A percentile compares a stretch with the other conserved stretches of the same genome.
Conservation (phyloP, 2,329 filamentous ascomycete genomes). For the Fusarium sp. region DNA sequence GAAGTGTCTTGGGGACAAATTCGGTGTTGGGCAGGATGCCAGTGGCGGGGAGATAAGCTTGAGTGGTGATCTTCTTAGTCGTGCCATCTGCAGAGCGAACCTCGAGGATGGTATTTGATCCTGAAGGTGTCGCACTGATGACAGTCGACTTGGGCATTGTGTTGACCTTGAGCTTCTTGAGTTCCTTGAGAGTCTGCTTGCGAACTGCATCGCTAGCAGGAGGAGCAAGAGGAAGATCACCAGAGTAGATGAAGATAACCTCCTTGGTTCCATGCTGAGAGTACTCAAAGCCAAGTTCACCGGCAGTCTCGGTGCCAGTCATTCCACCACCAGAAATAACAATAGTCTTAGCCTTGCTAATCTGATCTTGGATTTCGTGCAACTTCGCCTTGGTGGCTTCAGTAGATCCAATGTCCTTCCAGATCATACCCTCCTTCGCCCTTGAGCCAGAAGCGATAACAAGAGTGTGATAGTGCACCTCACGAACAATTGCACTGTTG, state of each 20-base stretch:
- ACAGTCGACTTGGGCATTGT: slow-evolving; percentile 57
- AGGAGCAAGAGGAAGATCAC: slow-evolving; percentile 55
- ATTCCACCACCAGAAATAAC: slow-evolving; percentile 65
- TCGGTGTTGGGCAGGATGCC: slow-evolving; percentile 60
- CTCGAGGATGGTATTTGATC: slow-evolving; percentile 51
- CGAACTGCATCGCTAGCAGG: slow-evolving; percentile 54
- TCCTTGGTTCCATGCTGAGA: slow-evolving; percentile 58
- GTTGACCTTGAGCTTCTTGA: slow-evolving; percentile 60
- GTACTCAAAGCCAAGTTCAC: slow-evolving; percentile 64
- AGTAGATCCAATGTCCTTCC: slow-evolving; percentile 60
- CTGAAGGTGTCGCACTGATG: slow-evolving; percentile 41
- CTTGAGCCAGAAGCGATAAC: slow-evolving; percentile 67
- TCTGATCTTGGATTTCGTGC: slow-evolving; percentile 51
- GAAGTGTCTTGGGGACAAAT: slow-evolving; percentile 56
- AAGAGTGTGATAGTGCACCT: slow-evolving; percentile 63
- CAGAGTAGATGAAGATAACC: slow-evolving; percentile 58
- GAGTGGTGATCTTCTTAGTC: slow-evolving; percentile 55
- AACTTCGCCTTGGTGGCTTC: slow-evolving; percentile 58
- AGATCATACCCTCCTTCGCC: slow-evolving; percentile 60
- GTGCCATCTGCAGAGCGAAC: slow-evolving; percentile 51
- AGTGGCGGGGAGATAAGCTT: slow-evolving; percentile 62
- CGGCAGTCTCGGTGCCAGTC: slow-evolving; percentile 64
- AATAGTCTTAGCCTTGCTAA: slow-evolving; percentile 60
- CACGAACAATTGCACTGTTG: slow-evolving; percentile 49
- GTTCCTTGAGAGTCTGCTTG: slow-evolving; percentile 53